These are phyloP conservation scores for Diaporthe eres DNA, from an alignment of 2,329 filamentous ascomycete species.

Conservation along the genomic window DNA sequence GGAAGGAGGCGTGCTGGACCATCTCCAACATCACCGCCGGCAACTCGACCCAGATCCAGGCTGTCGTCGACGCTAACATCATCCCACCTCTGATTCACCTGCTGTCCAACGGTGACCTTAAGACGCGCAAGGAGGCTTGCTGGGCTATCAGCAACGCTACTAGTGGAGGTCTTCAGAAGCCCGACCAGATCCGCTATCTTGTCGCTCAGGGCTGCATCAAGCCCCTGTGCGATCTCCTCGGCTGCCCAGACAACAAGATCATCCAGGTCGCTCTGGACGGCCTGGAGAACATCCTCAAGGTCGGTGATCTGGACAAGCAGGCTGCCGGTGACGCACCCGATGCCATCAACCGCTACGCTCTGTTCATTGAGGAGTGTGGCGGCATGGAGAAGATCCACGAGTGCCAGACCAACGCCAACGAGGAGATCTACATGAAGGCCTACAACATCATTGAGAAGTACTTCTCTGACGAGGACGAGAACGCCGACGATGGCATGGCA, in stretches of 20 bases:
- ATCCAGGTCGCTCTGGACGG: constrained; percentile 98
- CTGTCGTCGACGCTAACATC: constrained; percentile 96
- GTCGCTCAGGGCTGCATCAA: constrained; percentile 96
- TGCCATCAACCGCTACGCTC: constrained; percentile 93
- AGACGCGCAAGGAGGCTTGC: constrained; percentile 99
- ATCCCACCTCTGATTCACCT: constrained; percentile 97
- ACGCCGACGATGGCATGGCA: constrained; percentile 84
- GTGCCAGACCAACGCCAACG: constrained; percentile 99
- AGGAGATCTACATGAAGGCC: constrained; percentile 99
- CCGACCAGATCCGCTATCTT: constrained; percentile 96
- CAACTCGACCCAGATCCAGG: constrained; percentile 97
- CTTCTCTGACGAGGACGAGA: constrained; percentile 98
- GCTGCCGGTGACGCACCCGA: constrained; percentile 80
- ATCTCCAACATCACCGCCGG: constrained; percentile 99
- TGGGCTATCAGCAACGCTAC: constrained; percentile 99
- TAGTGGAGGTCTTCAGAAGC: constrained; percentile 97
- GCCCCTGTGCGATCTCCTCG: constrained; percentile 93
- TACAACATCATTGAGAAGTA: constrained; percentile 99
- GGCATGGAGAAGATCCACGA: constrained; percentile 99
- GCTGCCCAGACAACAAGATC: constrained; percentile 99
- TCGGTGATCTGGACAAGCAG: constrained; percentile 98
- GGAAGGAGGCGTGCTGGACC: constrained; percentile 99
- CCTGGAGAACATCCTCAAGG: constrained; percentile 99
- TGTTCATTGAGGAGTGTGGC: constrained; percentile 98
- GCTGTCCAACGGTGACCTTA: constrained; percentile 95